These are phyloP conservation scores for Annona cherimola DNA, from an alignment of 164 flowering plant species.

Conservation along the genomic window DNA sequence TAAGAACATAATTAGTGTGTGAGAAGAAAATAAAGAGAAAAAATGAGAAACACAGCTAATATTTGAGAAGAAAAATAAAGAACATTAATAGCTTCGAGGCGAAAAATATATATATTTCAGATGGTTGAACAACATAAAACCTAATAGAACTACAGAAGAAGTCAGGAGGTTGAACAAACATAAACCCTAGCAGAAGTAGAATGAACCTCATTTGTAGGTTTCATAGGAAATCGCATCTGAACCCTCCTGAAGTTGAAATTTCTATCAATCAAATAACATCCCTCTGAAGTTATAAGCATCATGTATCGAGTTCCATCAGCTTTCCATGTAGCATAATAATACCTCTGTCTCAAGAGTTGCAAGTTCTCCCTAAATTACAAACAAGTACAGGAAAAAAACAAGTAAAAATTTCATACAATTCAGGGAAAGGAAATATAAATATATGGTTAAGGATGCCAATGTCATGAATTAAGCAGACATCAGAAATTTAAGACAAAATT, in stretches of 20 bases:
- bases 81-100: no score
- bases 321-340: constrained; percentile 98
- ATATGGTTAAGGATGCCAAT: no score
- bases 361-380: constrained; percentile 61
- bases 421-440: no score
- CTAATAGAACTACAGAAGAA: no score
- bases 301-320: constrained; percentile 98
- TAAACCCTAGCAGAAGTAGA: neutral
- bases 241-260: constrained; percentile 79
- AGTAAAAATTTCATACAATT: neutral
- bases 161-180: neutral
- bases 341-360: constrained; percentile 76
- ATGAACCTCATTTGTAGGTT: constrained; percentile 51
- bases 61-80: no score
- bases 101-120: no score
- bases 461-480: no score
- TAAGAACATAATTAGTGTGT: neutral
- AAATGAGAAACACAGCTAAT: no score
- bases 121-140: no score
- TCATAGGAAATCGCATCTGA: constrained; percentile 91
- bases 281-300: constrained; percentile 88
- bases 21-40: no score
- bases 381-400: neutral
- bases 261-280: constrained; percentile 87
- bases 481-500: no score